phyloP scores from a whole-genome alignment of 495 filamentous ascomycete genomes.

The Lasiosphaeria miniovina region DNA sequence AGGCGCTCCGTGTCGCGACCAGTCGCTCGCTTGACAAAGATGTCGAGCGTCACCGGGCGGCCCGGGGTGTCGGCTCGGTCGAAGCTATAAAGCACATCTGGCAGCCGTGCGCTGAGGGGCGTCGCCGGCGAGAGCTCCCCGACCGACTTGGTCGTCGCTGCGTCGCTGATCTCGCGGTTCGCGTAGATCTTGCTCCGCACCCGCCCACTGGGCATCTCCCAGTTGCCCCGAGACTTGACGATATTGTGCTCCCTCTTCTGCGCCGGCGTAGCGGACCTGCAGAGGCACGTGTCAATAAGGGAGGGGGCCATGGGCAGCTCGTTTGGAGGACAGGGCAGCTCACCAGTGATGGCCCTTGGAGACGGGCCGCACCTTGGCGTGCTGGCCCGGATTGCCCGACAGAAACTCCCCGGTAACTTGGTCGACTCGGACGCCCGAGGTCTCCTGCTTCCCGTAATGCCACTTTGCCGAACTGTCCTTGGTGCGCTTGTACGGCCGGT shows the following conservation, averaged over 20 bases:
- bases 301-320: not conserved
- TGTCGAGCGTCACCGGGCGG: constrained; percentile 38
- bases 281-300: not conserved
- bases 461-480: constrained; percentile 44
- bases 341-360: constrained; percentile 15
- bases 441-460: constrained; percentile 32
- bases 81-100: constrained; percentile 42
- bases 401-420: constrained; percentile 9
- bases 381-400: constrained; percentile 24
- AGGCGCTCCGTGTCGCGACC: constrained; percentile 42
- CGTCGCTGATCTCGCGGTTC: constrained; percentile 32
- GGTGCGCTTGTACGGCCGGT: constrained; percentile 42
- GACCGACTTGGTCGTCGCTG: constrained; percentile 7
- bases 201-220: constrained; percentile 15
- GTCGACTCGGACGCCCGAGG: constrained; percentile 22
- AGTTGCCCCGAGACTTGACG: constrained; percentile 30
- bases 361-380: constrained; percentile 31
- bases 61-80: constrained; percentile 40
- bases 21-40: constrained; percentile 40
- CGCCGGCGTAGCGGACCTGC: not conserved
- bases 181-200: constrained; percentile 30
- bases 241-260: constrained; percentile 33
- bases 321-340: not conserved
- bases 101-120: constrained; percentile 29
- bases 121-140: constrained; percentile 26